These are phyloP conservation scores for Lecanicillium sp. DNA, from an alignment of 2,329 filamentous ascomycete genomes.

Conservation along the genomic window DNA sequence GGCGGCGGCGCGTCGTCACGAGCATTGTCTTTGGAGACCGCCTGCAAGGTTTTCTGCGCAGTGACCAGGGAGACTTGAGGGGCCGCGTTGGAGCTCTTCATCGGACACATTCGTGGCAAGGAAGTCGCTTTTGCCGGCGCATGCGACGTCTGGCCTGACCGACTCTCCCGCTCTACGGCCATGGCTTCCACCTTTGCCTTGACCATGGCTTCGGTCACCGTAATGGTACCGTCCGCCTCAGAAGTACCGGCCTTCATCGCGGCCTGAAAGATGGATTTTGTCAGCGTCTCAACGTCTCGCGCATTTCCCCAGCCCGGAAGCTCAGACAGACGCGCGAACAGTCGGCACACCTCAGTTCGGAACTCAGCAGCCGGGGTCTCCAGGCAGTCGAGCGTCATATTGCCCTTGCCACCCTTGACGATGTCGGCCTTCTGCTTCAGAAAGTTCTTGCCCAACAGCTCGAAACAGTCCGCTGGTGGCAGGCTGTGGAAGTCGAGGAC, in stretches of 20 bases:
- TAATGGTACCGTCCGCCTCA: constrained; percentile 10
- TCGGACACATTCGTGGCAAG: constrained; percentile 15
- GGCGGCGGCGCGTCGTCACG: constrained; percentile 1
- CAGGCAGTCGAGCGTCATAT: constrained; percentile 23
- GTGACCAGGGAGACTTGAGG: constrained; percentile 4
- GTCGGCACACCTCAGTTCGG: constrained; percentile 10
- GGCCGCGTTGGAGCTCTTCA: constrained; percentile 14
- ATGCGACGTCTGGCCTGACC: background rate
- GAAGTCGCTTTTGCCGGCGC: constrained; percentile 1
- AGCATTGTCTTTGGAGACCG: background rate
- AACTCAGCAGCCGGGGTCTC: constrained; percentile 17
- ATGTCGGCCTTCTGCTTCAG: constrained; percentile 21
- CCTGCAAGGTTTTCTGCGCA: constrained; percentile 1
- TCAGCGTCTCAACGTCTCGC: constrained; percentile 53
- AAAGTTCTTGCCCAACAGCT: constrained; percentile 33
- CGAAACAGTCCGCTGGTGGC: constrained; percentile 33
- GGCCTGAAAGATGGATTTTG: constrained; percentile 41
- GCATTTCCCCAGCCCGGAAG: constrained; percentile 56
- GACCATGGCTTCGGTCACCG: constrained; percentile 18
- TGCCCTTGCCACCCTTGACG: constrained; percentile 14
- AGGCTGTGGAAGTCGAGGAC: constrained; percentile 50
- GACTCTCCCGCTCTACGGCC: constrained; percentile 15
- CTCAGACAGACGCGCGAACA: constrained; percentile 34
- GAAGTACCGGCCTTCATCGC: constrained; percentile 22
- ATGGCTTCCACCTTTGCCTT: constrained; percentile 20